phyloP scores from a whole-genome alignment of 2,329 filamentous ascomycete genomes.

The Colletotrichum tropicicola region DNA sequence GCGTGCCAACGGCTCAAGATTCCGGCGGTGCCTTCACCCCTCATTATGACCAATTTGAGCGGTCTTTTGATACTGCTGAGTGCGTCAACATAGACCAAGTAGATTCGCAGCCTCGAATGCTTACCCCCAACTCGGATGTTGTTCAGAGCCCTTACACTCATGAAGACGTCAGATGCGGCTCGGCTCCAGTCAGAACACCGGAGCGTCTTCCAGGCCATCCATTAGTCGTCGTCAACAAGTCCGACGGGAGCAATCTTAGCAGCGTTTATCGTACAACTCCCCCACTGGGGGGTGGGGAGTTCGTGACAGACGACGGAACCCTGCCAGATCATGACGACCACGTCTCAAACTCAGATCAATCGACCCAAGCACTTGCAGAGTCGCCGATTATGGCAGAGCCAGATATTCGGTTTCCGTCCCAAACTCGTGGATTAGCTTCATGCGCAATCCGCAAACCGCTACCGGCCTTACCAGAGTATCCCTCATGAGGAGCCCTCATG shows the following conservation, averaged over 20 bases:
- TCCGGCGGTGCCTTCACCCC: not conserved
- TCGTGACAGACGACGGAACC: not conserved
- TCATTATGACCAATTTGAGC: constrained; percentile 13
- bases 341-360: not conserved
- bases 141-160: not conserved
- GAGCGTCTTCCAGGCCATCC: not conserved
- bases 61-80: not conserved
- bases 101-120: not conserved
- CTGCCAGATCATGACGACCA: not conserved
- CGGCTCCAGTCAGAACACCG: not conserved
- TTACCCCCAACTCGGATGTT: constrained; percentile 6
- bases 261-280: not conserved
- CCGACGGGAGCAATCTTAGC: not conserved
- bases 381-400: not conserved
- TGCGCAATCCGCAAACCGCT: constrained; percentile 49
- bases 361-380: not conserved
- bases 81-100: not conserved
- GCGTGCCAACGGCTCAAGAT: not conserved
- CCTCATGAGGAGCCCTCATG: not conserved
- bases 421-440: not conserved
- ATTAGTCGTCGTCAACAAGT: not conserved
- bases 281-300: not conserved
- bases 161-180: not conserved
- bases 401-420: constrained; percentile 18
- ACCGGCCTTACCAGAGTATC: constrained; percentile 50